phyloP scores from a whole-genome alignment of 2,329 filamentous ascomycete genomes.

The Penicillium decumbens region DNA sequence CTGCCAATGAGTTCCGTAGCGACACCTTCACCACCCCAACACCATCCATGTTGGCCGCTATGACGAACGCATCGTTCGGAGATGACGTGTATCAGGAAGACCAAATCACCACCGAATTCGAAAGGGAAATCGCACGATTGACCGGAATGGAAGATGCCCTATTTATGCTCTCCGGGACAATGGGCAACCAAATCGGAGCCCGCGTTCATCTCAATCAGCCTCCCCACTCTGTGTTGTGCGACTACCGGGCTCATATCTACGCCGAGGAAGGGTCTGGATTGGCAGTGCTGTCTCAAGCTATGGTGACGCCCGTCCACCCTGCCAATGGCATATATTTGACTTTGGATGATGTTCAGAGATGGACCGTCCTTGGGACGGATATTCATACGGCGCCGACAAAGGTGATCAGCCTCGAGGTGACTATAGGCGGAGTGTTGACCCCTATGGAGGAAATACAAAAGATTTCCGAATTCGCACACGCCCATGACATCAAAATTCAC shows the following conservation, averaged over 20 bases:
- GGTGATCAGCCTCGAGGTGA: slow-evolving; percentile 17
- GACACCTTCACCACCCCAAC: slow-evolving; percentile 10
- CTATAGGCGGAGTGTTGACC: slow-evolving; percentile 15
- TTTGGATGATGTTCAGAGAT: slow-evolving; percentile 30
- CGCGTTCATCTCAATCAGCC: slow-evolving; percentile 32
- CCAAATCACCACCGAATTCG: slow-evolving; percentile 26
- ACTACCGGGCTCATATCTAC: slow-evolving; percentile 35
- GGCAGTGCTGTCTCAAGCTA: slow-evolving; percentile 32
- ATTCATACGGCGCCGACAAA: slow-evolving; percentile 31
- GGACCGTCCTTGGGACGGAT: slow-evolving; percentile 26
- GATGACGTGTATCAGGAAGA: slow-evolving; percentile 33
- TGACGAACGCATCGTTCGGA: slow-evolving; percentile 27
- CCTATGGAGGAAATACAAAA: slow-evolving; percentile 16
- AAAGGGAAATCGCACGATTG: slow-evolving; percentile 28
- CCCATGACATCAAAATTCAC: slow-evolving; percentile 28
- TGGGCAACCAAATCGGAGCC: slow-evolving; percentile 39
- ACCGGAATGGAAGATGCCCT: slow-evolving; percentile 34
- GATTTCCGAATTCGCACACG: slow-evolving; percentile 22
- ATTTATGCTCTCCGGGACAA: slow-evolving; percentile 36
- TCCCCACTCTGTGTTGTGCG: slow-evolving; percentile 32
- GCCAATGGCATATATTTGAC: slow-evolving; percentile 35
- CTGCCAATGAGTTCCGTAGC: slow-evolving; percentile 10
- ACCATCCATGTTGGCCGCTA: slow-evolving; percentile 6
- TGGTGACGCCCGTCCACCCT: slow-evolving; percentile 27
- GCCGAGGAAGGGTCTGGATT: slow-evolving; percentile 30